Percentiles rank a stretch among this genome's conserved stretches.
Conservation (phyloP, 148 eudicot genomes). For the Rhododendron henanense region DNA sequence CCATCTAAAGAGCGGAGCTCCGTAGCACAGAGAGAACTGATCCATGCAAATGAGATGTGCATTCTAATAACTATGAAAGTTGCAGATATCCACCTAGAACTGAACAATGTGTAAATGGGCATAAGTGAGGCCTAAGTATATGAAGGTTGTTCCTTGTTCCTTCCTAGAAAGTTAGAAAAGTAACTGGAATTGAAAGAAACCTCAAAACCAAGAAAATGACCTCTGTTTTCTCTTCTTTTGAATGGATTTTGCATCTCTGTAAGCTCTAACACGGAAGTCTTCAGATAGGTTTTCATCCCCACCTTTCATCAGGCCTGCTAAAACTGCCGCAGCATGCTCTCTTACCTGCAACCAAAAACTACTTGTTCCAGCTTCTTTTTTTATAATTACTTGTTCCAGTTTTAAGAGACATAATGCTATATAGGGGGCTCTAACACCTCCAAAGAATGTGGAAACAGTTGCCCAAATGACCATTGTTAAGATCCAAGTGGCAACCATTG, state of each 20-base stretch:
- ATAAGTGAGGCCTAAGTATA: background rate
- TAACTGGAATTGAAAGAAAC: background rate
- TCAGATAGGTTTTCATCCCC: conserved; percentile 63
- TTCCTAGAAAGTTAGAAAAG: background rate
- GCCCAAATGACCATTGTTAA: background rate
- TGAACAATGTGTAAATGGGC: background rate
- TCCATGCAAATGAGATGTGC: background rate
- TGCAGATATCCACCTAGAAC: background rate
- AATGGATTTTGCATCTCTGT: conserved; percentile 56
- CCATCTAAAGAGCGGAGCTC: background rate
- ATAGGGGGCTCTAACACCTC: background rate
- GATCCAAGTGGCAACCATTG: background rate
- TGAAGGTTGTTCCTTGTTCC: background rate
- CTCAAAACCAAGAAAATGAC: conserved; percentile 28
- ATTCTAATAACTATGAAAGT: background rate
- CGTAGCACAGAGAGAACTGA: background rate
- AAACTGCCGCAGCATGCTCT: conserved; percentile 97
- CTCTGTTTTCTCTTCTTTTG: conserved; percentile 69
- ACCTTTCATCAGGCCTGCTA: conserved; percentile 96
- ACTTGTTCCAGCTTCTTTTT: background rate
- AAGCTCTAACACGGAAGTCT: conserved; percentile 79
- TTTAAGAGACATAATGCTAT: conserved; percentile 8
- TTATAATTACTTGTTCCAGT: background rate
- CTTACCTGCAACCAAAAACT: conserved; percentile 62
- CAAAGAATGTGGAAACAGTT: background rate